Evolutionary conservation across 345 rosid species (phyloP).

Genomic region (Combretum micranthum): DNA sequence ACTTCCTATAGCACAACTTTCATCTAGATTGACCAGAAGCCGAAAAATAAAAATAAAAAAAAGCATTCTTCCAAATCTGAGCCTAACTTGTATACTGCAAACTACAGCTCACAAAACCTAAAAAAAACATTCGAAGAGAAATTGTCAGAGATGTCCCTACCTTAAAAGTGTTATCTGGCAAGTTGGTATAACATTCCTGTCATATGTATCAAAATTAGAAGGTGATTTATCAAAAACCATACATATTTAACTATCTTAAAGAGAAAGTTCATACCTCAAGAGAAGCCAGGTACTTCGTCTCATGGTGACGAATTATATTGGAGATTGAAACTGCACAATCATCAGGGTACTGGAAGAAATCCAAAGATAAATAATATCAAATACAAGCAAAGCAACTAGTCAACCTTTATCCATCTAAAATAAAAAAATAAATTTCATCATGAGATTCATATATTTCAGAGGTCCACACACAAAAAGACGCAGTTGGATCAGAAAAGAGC

Average conservation of each 20-base stretch:
- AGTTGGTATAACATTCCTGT: constrained; percentile 85
- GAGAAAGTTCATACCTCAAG: constrained; percentile 57
- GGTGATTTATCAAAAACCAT: constrained; percentile 4
- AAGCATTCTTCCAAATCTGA: too few species aligned
- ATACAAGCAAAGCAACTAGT: too few species aligned
- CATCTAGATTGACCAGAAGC: too few species aligned
- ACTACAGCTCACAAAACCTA: too few species aligned
- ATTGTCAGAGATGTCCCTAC: constrained; percentile 21
- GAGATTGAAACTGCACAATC: constrained; percentile 66
- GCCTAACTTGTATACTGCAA: too few species aligned
- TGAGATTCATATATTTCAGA: too few species aligned
- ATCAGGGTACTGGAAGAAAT: constrained; percentile 63
- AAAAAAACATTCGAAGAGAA: neutral
- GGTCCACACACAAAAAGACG: too few species aligned
- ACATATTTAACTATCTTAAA: neutral
- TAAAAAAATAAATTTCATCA: too few species aligned
- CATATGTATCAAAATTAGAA: constrained; percentile 3
- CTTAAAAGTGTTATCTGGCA: constrained; percentile 97
- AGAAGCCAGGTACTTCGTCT: constrained; percentile 76
- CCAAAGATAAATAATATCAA: neutral
- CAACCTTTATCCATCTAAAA: too few species aligned
- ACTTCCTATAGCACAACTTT: too few species aligned
- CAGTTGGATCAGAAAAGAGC: too few species aligned
- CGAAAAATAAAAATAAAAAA: too few species aligned
- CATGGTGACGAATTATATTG: constrained; percentile 76